phyloP scores from a whole-genome alignment of 768 basidiomycete genomes.

The Boletus barrowsii region DNA sequence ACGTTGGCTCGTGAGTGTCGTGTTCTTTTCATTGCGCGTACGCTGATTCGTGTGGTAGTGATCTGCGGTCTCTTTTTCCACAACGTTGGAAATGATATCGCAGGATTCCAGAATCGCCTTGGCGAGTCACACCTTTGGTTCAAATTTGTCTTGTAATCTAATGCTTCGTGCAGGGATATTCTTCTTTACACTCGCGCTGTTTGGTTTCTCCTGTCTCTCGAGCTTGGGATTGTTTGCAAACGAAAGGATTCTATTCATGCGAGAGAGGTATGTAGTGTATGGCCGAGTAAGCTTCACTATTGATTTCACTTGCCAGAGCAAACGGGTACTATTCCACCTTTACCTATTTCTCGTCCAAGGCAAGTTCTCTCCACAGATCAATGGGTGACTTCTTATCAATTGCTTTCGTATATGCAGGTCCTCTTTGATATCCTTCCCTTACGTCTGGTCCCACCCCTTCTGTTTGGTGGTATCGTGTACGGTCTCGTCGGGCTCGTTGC shows the following conservation, averaged over 20 bases:
- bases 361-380: slow-evolving; percentile 15
- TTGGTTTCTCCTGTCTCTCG: slow-evolving; percentile 95
- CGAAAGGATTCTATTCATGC: slow-evolving; percentile 94
- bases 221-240: slow-evolving; percentile 93
- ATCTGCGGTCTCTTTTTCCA: slow-evolving; percentile 94
- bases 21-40: background rate
- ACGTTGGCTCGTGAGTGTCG: slow-evolving; percentile 69
- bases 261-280: slow-evolving; percentile 70
- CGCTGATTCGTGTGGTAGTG: slow-evolving; percentile 41
- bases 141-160: background rate
- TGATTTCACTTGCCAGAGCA: slow-evolving; percentile 48
- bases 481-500: slow-evolving; percentile 93
- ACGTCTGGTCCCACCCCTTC: slow-evolving; percentile 89
- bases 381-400: background rate
- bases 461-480: slow-evolving; percentile 96
- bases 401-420: slow-evolving; percentile 44
- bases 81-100: slow-evolving; percentile 87
- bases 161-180: slow-evolving; percentile 62
- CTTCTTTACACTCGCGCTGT: slow-evolving; percentile 95
- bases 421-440: slow-evolving; percentile 96
- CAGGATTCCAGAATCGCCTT: slow-evolving; percentile 94
- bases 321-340: slow-evolving; percentile 98
- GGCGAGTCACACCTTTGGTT: slow-evolving; percentile 40
- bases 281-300: background rate
- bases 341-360: slow-evolving; percentile 96